Evolutionary conservation across 768 basidiomycete species (phyloP).

Genomic region (Holtermannia corniformis): DNA sequence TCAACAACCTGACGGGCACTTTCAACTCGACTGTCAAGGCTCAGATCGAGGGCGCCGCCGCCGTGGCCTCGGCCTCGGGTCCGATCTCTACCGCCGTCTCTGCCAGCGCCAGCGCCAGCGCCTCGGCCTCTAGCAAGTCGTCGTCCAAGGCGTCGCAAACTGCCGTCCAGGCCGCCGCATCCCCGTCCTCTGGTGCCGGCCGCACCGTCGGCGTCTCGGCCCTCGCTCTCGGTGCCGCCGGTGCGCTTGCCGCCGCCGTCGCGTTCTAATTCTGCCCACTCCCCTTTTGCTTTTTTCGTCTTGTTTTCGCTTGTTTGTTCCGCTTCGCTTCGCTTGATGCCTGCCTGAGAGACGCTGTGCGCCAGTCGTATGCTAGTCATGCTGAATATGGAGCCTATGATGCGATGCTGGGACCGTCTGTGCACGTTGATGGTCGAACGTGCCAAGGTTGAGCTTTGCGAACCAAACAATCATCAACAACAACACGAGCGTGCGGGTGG

Average conservation of each 20-base stretch:
- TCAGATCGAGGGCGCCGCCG: slow-evolving; percentile 56
- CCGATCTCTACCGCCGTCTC: not conserved
- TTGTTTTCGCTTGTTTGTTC: not conserved
- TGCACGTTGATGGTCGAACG: not conserved
- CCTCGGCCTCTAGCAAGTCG: not conserved
- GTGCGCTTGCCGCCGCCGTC: not conserved
- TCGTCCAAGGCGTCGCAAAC: not conserved
- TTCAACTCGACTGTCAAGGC: slow-evolving; percentile 52
- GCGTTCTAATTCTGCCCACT: not conserved
- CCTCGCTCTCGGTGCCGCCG: not conserved
- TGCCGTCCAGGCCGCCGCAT: not conserved
- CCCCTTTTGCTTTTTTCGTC: too few relatives aligned
- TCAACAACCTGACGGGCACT: slow-evolving; percentile 60
- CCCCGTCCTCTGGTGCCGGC: not conserved
- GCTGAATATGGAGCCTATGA: not conserved
- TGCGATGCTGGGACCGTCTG: too few relatives aligned
- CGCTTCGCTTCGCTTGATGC: not conserved
- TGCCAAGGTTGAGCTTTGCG: too few relatives aligned
- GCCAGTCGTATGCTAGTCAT: not conserved
- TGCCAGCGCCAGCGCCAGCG: too few relatives aligned
- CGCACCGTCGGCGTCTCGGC: not conserved
- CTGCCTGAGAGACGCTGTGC: too few relatives aligned
- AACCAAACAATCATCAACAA: too few relatives aligned
- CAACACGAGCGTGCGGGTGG: too few relatives aligned
- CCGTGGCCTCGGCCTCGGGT: slow-evolving; percentile 39